Base-by-base conservation (phyloP, 441 rosid genomes). In the Adansonia madagascariensis region DNA sequence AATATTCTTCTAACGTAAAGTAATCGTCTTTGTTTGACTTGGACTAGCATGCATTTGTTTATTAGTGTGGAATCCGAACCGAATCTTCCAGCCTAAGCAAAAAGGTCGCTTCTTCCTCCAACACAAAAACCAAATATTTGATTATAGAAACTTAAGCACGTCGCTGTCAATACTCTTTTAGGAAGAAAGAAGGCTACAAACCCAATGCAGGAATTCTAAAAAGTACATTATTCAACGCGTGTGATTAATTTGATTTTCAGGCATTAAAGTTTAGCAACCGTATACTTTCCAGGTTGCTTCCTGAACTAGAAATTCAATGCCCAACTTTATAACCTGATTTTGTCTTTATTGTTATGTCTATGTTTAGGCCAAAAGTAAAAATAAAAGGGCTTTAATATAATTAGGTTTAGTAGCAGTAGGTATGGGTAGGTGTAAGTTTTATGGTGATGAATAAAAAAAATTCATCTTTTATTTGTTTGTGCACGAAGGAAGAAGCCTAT, bases 1-100 rank as follows among this genome's bases (percentile, higher is more conserved):
- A 44, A 31, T 31, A 6, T 44, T 44, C 8, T 44, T 1, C 47
- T 8, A 44, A 44, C 2, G 8, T 6, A 44, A 68, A 68, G 56
- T 18, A 47, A 47, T 68, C 53, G 11, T 9, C 53, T 47, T 68
- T 9, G 35, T 68, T 68, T 68, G 73, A 68, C 73, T 68, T 8
- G 3, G 24, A 3, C 8, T 4, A 6, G 10, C 24, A 41, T 41
- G 41, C 9, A 8, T 31, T 66, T n/a, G 52, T 66, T 66, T 8
- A 66, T 43, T 43, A 17, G 1, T 63, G n/a, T 6, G 10, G 71
- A 65, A 65, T 41, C 49, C 8, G 52, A 66, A 66, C 71, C 3
- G 14, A 66, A 66, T 43, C 71, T 66, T 66, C n/a, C n/a, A 44
- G 1, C 0, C 24, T n/a, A 17, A 64, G 35, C 39, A 6, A 4